Evolutionary conservation across 1,284 basidiomycete species (phyloP).

Genomic region (Heterobasidion irregulare): DNA sequence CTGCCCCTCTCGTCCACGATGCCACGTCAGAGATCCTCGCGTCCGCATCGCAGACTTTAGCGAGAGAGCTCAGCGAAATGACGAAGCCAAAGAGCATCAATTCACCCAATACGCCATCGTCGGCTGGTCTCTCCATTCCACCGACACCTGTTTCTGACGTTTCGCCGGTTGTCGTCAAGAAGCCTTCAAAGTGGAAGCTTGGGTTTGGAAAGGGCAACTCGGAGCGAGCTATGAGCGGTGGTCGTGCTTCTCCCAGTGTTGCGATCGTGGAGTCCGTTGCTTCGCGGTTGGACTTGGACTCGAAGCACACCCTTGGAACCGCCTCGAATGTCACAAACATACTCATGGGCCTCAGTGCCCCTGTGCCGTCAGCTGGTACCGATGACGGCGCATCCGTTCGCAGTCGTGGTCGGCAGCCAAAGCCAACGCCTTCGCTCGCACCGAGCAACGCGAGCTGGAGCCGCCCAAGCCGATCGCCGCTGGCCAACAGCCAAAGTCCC

Average conservation of each 20-base stretch:
- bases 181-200: slow-evolving; percentile 74
- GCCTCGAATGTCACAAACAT: slow-evolving; percentile 63
- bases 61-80: slow-evolving; percentile 71
- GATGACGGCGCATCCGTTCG: slow-evolving; percentile 3
- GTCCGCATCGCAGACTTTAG: slow-evolving; percentile 73
- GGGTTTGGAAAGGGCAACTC: slow-evolving; percentile 53
- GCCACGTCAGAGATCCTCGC: slow-evolving; percentile 65
- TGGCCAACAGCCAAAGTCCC: background rate
- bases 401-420: slow-evolving; percentile 13
- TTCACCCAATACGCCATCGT: slow-evolving; percentile 13
- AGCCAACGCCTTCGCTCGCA: slow-evolving; percentile 5
- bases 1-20: slow-evolving; percentile 27
- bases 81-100: slow-evolving; percentile 13
- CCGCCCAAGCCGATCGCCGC: background rate
- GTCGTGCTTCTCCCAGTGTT: slow-evolving; percentile 36
- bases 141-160: slow-evolving; percentile 6
- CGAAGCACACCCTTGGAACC: slow-evolving; percentile 41
- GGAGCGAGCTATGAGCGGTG: slow-evolving; percentile 14
- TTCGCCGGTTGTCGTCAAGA: slow-evolving; percentile 43
- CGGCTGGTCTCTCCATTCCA: background rate
- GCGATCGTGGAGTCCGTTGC: slow-evolving; percentile 11
- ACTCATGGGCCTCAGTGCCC: slow-evolving; percentile 58
- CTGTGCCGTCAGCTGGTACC: slow-evolving; percentile 16
- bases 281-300: slow-evolving; percentile 3
- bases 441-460: background rate